phyloP scores from a whole-genome alignment of 2,329 filamentous ascomycete species.

The Hypoxylon sp. region DNA sequence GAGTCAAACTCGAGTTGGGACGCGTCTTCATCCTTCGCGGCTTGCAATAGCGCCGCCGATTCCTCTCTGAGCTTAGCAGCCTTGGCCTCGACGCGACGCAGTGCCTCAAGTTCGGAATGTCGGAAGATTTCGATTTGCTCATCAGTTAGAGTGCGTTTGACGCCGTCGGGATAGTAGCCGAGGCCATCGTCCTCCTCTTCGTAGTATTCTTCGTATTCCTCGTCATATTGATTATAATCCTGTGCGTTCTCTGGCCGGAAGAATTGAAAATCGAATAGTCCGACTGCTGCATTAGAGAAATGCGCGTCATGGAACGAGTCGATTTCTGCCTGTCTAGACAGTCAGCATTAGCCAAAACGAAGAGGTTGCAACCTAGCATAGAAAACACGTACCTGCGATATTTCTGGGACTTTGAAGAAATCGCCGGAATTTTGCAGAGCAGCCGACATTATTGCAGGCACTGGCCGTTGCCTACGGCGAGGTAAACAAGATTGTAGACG shows the following conservation, averaged over 20 bases:
- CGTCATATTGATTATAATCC: conserved; percentile 43
- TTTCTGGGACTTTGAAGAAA: conserved; percentile 54
- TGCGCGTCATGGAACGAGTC: conserved; percentile 71
- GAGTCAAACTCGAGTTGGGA: conserved; percentile 9
- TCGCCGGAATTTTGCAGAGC: conserved; percentile 25
- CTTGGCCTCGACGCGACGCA: conserved; percentile 69
- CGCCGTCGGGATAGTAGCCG: conserved; percentile 88
- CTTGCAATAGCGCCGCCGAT: conserved; percentile 34
- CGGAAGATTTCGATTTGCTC: conserved; percentile 92
- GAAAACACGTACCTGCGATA: conserved; percentile 56
- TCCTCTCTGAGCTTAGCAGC: conserved; percentile 48
- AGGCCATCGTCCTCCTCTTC: conserved; percentile 74
- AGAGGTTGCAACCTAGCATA: background rate
- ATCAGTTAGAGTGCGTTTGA: conserved; percentile 90
- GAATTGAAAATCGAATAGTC: conserved; percentile 64
- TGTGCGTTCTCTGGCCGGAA: conserved; percentile 53
- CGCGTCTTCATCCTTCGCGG: conserved; percentile 27
- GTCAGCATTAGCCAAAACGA: conserved; percentile 49
- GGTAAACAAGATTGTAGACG: background rate
- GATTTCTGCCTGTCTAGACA: conserved; percentile 68
- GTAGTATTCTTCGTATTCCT: conserved; percentile 54
- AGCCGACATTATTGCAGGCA: conserved; percentile 45
- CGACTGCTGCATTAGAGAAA: conserved; percentile 65
- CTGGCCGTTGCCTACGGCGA: conserved; percentile 4
- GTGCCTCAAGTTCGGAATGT: conserved; percentile 84